Base-by-base conservation (phyloP, 805 yeast species). In the Starmerella scarabaei region DNA sequence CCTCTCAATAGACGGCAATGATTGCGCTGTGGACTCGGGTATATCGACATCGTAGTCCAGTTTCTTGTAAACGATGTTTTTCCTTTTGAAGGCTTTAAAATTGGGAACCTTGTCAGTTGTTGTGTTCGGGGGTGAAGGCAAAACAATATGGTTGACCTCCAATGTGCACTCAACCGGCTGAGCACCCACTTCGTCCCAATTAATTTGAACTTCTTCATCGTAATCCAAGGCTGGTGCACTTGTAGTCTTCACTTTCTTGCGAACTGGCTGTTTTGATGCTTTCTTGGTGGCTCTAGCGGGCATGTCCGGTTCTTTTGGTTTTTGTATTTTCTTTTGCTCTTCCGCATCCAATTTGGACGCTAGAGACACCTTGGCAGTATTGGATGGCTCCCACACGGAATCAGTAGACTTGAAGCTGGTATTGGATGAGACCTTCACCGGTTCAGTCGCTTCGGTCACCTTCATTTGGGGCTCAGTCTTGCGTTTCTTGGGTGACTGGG, bases 51-150 rank as follows among this genome's bases (percentile, higher is more conserved):
- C 34, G 7, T 17, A 21, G 23, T 9, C 15, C n/a, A n/a, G n/a
- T n/a, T n/a, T n/a, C n/a, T n/a, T n/a, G n/a, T n/a, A n/a, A n/a
- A n/a, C n/a, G n/a, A n/a, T n/a, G n/a, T n/a, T n/a, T n/a, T n/a
- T n/a, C n/a, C n/a, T n/a, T n/a, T n/a, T n/a, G 37, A 50, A 50
- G 3, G 49, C 52, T 32, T 50, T 50, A 39, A 44, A 50, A 37
- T 50, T 50, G 16, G 51, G 43, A 15, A 31, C 21, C 9, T 18
- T 18, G 21, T 6, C 5, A 5, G 15, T 20, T 18, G 24, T 6
- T 19, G 30, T 15, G 32, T 23, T 17, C 11, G 23, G 18, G 30
- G 30, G 5, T 12, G 20, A 6, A 17, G 21, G 26, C 26, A 7
- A 7, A 11, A 11, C 26, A n/a, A n/a, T n/a, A n/a, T n/a, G n/a